Evolutionary conservation across 139 green algal species (phyloP).

Genomic region (Coccomyxa sp.): DNA sequence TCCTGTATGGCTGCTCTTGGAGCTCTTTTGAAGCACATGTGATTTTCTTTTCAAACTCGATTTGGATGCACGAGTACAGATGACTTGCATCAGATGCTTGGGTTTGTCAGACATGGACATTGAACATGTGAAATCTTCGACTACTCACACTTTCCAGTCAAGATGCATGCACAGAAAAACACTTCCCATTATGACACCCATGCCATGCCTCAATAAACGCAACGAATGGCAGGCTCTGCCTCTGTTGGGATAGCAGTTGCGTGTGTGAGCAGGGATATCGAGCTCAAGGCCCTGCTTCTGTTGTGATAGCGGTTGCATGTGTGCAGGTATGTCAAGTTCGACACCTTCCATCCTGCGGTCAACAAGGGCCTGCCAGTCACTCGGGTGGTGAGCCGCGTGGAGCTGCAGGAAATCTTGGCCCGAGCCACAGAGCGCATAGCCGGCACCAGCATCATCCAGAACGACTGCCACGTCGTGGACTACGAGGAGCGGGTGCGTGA

Average conservation of each 20-base stretch:
- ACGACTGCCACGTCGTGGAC: slow-evolving; percentile 53
- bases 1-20: neutral
- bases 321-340: slow-evolving; percentile 95
- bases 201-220: no score
- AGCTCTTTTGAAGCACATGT: neutral
- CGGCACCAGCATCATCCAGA: slow-evolving; percentile 51
- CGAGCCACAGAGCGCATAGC: slow-evolving; percentile 33
- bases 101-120: no score
- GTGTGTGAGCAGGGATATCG: slow-evolving; percentile 77
- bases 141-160: no score
- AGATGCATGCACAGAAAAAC: no score
- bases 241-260: neutral
- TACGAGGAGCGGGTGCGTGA: slow-evolving; percentile 43
- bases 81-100: no score
- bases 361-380: slow-evolving; percentile 88
- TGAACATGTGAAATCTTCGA: no score
- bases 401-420: slow-evolving; percentile 64
- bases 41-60: neutral
- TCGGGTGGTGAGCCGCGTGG: slow-evolving; percentile 84
- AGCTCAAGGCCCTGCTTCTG: slow-evolving; percentile 62
- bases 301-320: neutral
- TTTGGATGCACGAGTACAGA: no score
- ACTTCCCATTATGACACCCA: no score
- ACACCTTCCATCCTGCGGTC: slow-evolving; percentile 92
- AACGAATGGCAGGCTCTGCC: no score